Conservation (phyloP, 2,329 filamentous ascomycete species). For the Thermoascus crustaceus region DNA sequence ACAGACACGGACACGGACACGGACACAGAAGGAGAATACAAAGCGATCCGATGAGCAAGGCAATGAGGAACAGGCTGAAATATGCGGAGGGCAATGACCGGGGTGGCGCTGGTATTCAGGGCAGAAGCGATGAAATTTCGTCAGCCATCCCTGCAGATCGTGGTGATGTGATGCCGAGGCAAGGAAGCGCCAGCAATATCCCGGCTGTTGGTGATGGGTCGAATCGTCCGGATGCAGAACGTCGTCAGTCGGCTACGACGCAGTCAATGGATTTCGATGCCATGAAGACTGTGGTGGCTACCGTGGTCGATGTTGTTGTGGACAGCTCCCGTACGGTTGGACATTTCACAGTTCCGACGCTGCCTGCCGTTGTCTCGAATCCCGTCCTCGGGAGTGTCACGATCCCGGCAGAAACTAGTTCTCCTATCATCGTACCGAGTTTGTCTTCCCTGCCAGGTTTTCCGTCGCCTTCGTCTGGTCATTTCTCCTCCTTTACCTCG, state of each 20-base stretch:
- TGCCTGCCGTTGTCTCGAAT: constrained; percentile 18
- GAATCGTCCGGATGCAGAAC: not conserved
- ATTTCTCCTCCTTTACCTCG: not conserved
- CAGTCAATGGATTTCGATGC: constrained; percentile 6
- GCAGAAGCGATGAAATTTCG: too few relatives aligned
- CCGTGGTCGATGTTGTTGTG: constrained; percentile 15
- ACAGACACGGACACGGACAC: too few relatives aligned
- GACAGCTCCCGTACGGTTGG: constrained; percentile 13
- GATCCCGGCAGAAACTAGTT: constrained; percentile 13
- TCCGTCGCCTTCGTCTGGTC: not conserved
- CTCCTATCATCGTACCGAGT: constrained; percentile 7
- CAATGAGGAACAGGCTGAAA: not conserved
- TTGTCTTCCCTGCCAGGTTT: constrained; percentile 1
- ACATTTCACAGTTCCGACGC: constrained; percentile 15
- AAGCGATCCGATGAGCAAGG: too few relatives aligned
- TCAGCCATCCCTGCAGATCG: too few relatives aligned
- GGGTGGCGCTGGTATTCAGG: too few relatives aligned
- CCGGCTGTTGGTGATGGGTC: not conserved
- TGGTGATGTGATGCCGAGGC: too few relatives aligned
- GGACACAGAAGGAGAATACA: too few relatives aligned
- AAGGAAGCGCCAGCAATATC: not conserved
- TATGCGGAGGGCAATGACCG: too few relatives aligned
- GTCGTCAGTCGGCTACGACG: constrained; percentile 4
- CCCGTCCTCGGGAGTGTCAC: constrained; percentile 14
- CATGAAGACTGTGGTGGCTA: constrained; percentile 12